Evolutionary conservation across 164 flowering plant genomes (phyloP).

Genomic region (Brasenia schreberi): DNA sequence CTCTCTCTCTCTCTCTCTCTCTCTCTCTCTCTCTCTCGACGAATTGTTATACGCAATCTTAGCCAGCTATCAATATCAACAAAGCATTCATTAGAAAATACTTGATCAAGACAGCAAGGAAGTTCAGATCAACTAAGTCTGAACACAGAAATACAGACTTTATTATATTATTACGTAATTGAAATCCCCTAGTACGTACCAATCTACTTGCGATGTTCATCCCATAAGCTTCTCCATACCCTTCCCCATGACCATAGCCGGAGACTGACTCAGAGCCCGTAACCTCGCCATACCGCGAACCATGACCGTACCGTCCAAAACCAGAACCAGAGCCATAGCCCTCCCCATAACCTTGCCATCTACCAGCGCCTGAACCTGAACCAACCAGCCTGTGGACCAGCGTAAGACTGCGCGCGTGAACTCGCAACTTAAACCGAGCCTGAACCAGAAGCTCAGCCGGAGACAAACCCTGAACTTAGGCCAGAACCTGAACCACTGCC

Average conservation of each 20-base stretch:
- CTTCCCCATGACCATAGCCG: constrained; percentile 5
- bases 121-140: too few species aligned
- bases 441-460: constrained; percentile 12
- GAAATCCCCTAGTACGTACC: too few species aligned
- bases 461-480: constrained; percentile 10
- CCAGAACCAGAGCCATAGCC: constrained; percentile 2
- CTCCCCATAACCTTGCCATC: background rate
- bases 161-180: too few species aligned
- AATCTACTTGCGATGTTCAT: constrained; percentile 1
- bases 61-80: too few species aligned
- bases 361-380: constrained; percentile 1
- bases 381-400: constrained; percentile 6
- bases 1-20: too few species aligned
- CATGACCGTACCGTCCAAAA: background rate
- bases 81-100: too few species aligned
- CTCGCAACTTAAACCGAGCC: constrained; percentile 11
- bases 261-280: constrained; percentile 3
- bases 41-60: too few species aligned
- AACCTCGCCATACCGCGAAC: constrained; percentile 3
- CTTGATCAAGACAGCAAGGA: too few species aligned
- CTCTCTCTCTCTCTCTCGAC: too few species aligned
- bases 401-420: constrained; percentile 1
- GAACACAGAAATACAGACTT: too few species aligned
- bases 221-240: constrained; percentile 6
- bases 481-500: constrained; percentile 13